phyloP scores from a whole-genome alignment of 2,329 filamentous ascomycete species.

The Diaporthe nobilis region DNA sequence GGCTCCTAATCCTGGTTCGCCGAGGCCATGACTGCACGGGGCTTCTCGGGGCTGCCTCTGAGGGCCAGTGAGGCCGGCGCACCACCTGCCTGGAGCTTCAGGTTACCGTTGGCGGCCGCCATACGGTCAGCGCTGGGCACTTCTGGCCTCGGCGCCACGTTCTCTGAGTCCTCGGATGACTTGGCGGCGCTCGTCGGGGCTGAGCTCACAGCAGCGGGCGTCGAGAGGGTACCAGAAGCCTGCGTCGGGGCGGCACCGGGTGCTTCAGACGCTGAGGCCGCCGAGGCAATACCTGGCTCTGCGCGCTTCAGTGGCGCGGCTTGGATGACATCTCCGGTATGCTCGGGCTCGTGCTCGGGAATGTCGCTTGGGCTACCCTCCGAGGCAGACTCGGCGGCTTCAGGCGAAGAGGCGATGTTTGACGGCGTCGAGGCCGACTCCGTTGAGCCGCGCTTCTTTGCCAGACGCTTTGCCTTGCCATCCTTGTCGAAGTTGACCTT shows the following conservation, averaged over 20 bases:
- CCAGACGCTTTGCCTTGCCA: conserved; percentile 51
- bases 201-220: neutral
- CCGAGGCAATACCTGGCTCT: neutral
- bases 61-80: conserved; percentile 66
- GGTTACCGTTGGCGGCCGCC: neutral
- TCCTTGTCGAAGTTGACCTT: conserved; percentile 57
- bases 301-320: conserved; percentile 36
- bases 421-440: conserved; percentile 42
- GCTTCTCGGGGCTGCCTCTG: conserved; percentile 74
- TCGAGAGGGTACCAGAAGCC: neutral
- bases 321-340: conserved; percentile 41
- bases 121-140: conserved; percentile 8
- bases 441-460: conserved; percentile 49
- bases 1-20: conserved; percentile 33
- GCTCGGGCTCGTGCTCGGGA: conserved; percentile 36
- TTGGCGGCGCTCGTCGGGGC: neutral
- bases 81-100: conserved; percentile 40
- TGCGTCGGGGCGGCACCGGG: conserved; percentile 4
- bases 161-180: conserved; percentile 6
- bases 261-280: neutral
- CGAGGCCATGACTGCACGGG: conserved; percentile 36
- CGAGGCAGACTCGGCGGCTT: conserved; percentile 26
- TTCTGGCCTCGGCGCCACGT: conserved; percentile 16
- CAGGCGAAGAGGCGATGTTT: conserved; percentile 35
- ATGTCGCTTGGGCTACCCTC: conserved; percentile 37